Evolutionary conservation across 352 stramenopile genomes (phyloP), one percentile per base, ranked within the genome.

Genomic region (Phytophthora pseudosyringae): DNA sequence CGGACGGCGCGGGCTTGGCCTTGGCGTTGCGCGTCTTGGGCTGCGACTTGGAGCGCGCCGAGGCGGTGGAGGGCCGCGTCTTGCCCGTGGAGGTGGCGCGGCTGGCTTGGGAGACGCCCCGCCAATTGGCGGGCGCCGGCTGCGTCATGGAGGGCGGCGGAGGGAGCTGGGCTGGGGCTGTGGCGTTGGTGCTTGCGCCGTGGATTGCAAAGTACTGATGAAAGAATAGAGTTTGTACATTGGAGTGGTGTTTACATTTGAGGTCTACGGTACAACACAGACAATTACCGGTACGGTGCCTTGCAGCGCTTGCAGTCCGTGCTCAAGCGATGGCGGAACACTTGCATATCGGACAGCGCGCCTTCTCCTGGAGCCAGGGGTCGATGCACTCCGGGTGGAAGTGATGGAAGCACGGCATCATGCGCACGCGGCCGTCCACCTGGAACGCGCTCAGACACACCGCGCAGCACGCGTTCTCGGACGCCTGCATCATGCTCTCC

Each of bases 361-460:
- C 81, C 55, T 93, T 91, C 39, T 75, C 68, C 32, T 78, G 71
- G 7, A 95, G 85, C 84, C 87, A 95, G 32, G 72, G 74, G 32
- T 94, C 87, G 64, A 95, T 92, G 71, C 85, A 93, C 10, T 59
- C 36, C 0, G 78, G 79, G 39, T 94, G 85, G 57, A 94, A 95
- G 54, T 80, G 83, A 45, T 92, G 85, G 69, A 95, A 94, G 52
- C 87, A 94, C 21, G 69, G 80, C 64, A 93, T 75, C 68, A 95
- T 82, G 2, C 85, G 80, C 8, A 87, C 83, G 5, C 60, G 56
- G 7, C 62, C 51, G 45, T 64, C 56, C 5, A 86, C 45, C 41
- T 80, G 59, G 39, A 92, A 78, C 16, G 77, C 47, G n/a, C 64
- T 67, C 21, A 94, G 72, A 65, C 85, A 95, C 47, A 95, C 78